Evolutionary conservation across 176 grass and related monocot species (phyloP), one percentile per base, ranked within the genome.

Genomic region (Phoenix roebelenii): DNA sequence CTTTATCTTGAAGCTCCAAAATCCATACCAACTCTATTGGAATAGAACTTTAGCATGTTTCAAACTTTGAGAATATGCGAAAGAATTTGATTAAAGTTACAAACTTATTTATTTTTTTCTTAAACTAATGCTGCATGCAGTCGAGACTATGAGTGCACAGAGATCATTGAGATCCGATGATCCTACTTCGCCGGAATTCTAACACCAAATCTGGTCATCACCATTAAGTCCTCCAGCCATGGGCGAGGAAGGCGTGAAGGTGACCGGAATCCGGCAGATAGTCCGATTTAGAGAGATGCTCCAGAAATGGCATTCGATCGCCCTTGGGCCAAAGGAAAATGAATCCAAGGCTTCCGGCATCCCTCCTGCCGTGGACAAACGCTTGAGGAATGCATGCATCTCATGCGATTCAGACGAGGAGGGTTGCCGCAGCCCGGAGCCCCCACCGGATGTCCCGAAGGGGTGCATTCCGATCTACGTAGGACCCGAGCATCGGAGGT

Each of bases 381-480:
- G 81, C 22, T 67, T 82, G 67, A 74, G 15, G 71, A 63, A 74
- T 32, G 70, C 69, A 58, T 64, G 22, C 44, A 65, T 65, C 7
- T 74, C 63, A 10, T 80, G 22, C 24, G 60, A 15, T 2, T 29
- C 80, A 3, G 86, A 89, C 54, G 86, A 85, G 58, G 86, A 89
- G 71, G 53, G 74, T 53, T 89, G 77, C 86, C 67, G 76, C 1
- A 82, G 86, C 67, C 81, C 86, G 25, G 77, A 89, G 71, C 51
- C 39, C 24, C 74, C 79, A 20, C 66, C 79, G 60, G 80, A 92
- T 54, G 83, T 86, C 15, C 83, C 79, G 0, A 66, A 53, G 15
- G 84, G 82, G 0, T 95, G 82, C 72, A 88, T 78, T 75, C 82
- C 85, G 3, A 74, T 88, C 52, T 89, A 79, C 56, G 82, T 85